Evolutionary conservation across 2,329 filamentous ascomycete genomes (phyloP), one percentile per base, ranked within the genome.

Genomic region (Neophaeococcomyces mojaviensis): DNA sequence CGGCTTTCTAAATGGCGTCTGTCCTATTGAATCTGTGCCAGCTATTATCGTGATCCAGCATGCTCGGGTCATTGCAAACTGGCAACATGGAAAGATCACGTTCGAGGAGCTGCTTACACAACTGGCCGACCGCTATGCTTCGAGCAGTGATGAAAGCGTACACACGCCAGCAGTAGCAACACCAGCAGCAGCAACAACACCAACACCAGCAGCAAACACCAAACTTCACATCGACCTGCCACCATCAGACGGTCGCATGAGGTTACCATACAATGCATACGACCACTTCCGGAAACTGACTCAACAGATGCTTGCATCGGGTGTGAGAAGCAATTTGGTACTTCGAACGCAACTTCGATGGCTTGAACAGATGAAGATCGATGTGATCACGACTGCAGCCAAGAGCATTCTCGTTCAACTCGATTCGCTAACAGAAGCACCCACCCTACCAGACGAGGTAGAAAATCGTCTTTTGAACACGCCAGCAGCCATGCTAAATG

Each of bases 41-140:
- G 84, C 84, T 1, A 67, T 95, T 7, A 76, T 95, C 13, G 71
- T 94, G 16, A 89, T 95, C 56, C 79, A 82, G 59, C 84, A 88
- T 64, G 87, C 84, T 7, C 77, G 85, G 51, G 68, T 94, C 12
- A 81, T 84, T 58, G 83, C 90, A 62, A 88, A 89, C 61, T 73
- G 94, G 8, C 72, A 79, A 31, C 69, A 78, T 1, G 83, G 40
- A 30, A 28, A 43, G 31, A 35, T 19, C 4, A 22, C 40, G 6
- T 33, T 37, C 15, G 41, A 43, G 39, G 48, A 3, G 26, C 39
- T 32, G 18, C 33, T 31, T 20, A 26, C 44, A 13, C 36, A 40
- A 19, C 24, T 35, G 8, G 26, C 22, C 13, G 26, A 36, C 9
- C 15, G 19, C 8, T 35, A 39, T 15, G 15, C 22, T 9, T 22